phyloP scores from a whole-genome alignment of 441 rosid genomes.

The Codiaeum variegatum region DNA sequence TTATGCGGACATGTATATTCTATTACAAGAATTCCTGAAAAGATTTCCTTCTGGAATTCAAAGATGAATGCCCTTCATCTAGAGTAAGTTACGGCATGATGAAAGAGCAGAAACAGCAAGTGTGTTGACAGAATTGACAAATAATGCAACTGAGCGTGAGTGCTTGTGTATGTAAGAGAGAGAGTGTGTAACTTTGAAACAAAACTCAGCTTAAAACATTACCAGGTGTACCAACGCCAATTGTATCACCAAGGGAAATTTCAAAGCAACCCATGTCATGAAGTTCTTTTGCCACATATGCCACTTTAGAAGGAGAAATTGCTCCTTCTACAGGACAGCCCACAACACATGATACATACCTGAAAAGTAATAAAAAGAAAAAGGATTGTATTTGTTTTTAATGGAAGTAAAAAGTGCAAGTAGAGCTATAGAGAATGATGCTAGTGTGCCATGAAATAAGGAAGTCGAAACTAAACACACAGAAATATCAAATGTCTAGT shows the following conservation, averaged over 20 bases:
- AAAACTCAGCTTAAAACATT: constrained; percentile 22
- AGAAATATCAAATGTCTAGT: not conserved
- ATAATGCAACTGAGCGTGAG: not conserved
- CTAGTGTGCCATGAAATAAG: not conserved
- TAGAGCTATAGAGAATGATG: not conserved
- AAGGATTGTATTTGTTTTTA: not conserved
- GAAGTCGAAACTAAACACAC: not conserved
- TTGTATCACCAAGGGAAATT: constrained; percentile 88
- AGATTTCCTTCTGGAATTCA: not conserved
- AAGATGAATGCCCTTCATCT: not conserved
- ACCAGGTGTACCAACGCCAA: constrained; percentile 97
- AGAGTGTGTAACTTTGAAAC: not conserved
- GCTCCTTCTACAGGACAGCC: constrained; percentile 94
- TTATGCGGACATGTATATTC: not conserved
- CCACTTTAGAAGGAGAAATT: constrained; percentile 73
- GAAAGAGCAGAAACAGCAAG: not conserved
- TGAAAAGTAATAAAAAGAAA: constrained; percentile 25
- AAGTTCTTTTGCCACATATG: constrained; percentile 83
- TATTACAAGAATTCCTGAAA: not conserved
- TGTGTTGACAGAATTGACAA: not conserved
- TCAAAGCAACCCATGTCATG: constrained; percentile 95
- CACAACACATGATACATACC: constrained; percentile 90
- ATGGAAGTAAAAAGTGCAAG: not conserved
- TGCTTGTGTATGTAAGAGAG: not conserved
- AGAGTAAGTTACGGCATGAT: not conserved